Percentiles rank a stretch among this genome's conserved stretches.
phyloP scores from a whole-genome alignment of 441 rosid genomes.

The Corymbia citriodora region DNA sequence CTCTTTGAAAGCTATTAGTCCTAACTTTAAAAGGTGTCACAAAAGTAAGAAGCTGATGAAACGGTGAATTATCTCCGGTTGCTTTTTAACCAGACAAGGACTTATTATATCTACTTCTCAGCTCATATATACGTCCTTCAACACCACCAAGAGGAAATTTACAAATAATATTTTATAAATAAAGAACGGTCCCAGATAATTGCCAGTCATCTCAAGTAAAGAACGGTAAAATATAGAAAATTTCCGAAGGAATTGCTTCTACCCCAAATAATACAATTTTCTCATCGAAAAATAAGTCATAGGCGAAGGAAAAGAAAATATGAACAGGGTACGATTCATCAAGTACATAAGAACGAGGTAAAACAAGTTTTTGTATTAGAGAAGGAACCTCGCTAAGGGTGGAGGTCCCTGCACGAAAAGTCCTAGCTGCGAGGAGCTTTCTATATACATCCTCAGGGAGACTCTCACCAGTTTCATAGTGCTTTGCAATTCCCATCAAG shows the following conservation, averaged over 20 bases:
- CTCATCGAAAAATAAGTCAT: background rate
- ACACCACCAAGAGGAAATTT: background rate
- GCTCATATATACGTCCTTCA: background rate
- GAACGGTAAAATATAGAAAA: background rate
- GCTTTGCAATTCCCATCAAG: slow-evolving; percentile 88
- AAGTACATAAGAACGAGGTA: background rate
- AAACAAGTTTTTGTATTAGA: background rate
- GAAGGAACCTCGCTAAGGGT: slow-evolving; percentile 77
- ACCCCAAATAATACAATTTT: background rate
- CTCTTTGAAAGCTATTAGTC: background rate
- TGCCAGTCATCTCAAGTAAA: background rate
- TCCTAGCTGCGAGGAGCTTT: slow-evolving; percentile 84
- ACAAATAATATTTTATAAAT: no score
- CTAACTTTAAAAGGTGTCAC: background rate
- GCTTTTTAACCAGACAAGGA: background rate
- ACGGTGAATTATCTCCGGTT: background rate
- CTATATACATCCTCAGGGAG: slow-evolving; percentile 79
- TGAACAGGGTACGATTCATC: background rate
- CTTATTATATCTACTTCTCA: background rate
- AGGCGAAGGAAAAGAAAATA: background rate
- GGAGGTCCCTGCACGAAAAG: slow-evolving; percentile 66
- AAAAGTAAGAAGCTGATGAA: background rate
- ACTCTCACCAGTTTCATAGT: slow-evolving; percentile 73
- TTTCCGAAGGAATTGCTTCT: background rate
- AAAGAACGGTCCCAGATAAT: background rate